phyloP scores from a whole-genome alignment of 495 filamentous ascomycete genomes.

The Sporormia fimetaria region DNA sequence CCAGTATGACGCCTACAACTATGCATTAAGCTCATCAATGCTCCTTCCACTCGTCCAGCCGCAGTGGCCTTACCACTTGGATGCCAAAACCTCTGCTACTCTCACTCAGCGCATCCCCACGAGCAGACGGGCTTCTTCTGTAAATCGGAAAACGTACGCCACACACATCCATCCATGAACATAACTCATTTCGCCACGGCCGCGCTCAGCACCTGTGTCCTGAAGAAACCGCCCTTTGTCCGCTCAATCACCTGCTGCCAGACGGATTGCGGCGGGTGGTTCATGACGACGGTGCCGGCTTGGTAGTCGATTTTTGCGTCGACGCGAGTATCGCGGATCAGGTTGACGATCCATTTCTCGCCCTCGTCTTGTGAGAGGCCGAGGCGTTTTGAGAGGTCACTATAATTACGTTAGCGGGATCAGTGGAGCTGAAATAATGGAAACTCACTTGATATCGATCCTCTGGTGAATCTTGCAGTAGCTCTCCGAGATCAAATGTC shows the following conservation, averaged over 20 bases:
- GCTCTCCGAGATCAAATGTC: slow-evolving; percentile 91
- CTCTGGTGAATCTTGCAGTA: slow-evolving; percentile 99
- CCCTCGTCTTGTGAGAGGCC: slow-evolving; percentile 86
- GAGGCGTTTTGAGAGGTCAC: slow-evolving; percentile 78
- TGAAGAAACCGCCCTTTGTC: slow-evolving; percentile 90
- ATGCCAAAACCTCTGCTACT: too few species aligned
- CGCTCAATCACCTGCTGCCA: slow-evolving; percentile 98
- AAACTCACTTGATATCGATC: slow-evolving; percentile 77
- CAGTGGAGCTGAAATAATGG: neutral
- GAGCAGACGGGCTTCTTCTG: too few species aligned
- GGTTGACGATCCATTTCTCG: slow-evolving; percentile 99
- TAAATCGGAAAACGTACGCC: too few species aligned
- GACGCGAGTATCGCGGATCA: slow-evolving; percentile 92
- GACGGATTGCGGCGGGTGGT: slow-evolving; percentile 93
- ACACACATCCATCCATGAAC: too few species aligned
- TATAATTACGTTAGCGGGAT: slow-evolving; percentile 32
- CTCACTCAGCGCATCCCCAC: too few species aligned
- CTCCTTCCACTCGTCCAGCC: too few species aligned
- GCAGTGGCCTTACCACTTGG: too few species aligned
- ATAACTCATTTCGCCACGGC: slow-evolving; percentile 34
- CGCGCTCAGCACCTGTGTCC: slow-evolving; percentile 38
- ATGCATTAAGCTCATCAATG: too few species aligned
- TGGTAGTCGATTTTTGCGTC: slow-evolving; percentile 99
- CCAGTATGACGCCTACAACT: too few species aligned
- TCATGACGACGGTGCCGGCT: slow-evolving; percentile 97